These are phyloP conservation scores for Orbilia blumenaviensis DNA, from an alignment of 2,329 filamentous ascomycete genomes.

Conservation along the genomic window DNA sequence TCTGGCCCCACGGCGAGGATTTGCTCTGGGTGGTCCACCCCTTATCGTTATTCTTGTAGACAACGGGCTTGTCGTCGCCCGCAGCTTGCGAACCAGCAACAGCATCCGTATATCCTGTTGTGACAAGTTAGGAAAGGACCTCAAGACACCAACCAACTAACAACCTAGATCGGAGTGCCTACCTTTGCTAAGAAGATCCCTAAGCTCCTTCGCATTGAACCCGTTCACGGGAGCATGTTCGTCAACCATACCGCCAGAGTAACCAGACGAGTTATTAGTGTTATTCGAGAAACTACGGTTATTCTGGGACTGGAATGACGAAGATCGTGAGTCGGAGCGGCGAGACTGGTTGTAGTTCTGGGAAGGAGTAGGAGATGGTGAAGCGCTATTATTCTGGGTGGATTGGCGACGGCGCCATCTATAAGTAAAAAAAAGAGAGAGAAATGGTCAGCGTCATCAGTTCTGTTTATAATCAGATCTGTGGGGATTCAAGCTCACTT, in stretches of 20 bases:
- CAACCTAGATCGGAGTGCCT: neutral
- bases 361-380: conserved; percentile 30
- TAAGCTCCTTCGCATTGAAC: conserved; percentile 47
- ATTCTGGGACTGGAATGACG: conserved; percentile 34
- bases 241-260: conserved; percentile 26
- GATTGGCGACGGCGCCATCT: conserved; percentile 53
- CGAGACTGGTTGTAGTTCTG: conserved; percentile 51
- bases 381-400: conserved; percentile 41
- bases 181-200: conserved; percentile 32
- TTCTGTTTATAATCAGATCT: neutral
- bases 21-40: conserved; percentile 52
- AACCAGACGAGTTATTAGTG: conserved; percentile 27
- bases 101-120: conserved; percentile 28
- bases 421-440: neutral
- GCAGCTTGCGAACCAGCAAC: conserved; percentile 23
- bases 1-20: conserved; percentile 41
- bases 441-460: neutral
- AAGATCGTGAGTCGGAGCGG: conserved; percentile 43
- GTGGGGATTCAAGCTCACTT: conserved; percentile 21
- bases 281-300: conserved; percentile 41
- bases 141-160: neutral
- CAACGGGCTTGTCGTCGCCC: conserved; percentile 37
- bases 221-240: conserved; percentile 45
- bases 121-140: neutral
- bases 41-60: conserved; percentile 45